Evolutionary conservation across 768 basidiomycete species (phyloP).

Genomic region (Gymnopilus junonius): DNA sequence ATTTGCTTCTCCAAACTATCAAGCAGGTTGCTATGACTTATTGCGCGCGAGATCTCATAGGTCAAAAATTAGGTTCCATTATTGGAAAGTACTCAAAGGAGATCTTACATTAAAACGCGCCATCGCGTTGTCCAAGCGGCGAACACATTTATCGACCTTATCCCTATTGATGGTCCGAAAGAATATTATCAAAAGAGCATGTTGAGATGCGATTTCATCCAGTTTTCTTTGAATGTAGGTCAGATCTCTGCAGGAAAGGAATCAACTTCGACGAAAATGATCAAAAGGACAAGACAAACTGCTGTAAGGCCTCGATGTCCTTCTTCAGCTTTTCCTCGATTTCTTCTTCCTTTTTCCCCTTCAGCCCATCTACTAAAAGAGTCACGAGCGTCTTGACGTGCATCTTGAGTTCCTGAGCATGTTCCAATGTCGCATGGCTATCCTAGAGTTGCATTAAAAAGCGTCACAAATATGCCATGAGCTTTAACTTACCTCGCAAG

Average conservation of each 20-base stretch:
- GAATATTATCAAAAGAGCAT: not conserved
- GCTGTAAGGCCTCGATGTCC: not conserved
- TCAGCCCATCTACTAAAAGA: not conserved
- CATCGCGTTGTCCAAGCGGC: not conserved
- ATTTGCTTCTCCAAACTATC: not conserved
- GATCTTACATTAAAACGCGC: constrained; percentile 1
- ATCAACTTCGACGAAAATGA: not conserved
- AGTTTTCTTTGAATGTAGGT: constrained; percentile 3
- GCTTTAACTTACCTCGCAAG: too few species aligned
- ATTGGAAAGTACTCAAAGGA: not conserved
- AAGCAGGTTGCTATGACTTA: not conserved
- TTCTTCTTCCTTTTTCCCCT: not conserved
- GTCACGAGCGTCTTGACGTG: not conserved
- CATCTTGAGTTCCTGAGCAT: not conserved
- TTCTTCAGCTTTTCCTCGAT: not conserved
- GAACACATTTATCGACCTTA: too few species aligned
- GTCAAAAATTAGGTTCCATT: too few species aligned
- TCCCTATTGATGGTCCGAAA: not conserved
- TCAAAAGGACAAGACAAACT: not conserved
- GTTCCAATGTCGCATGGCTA: not conserved
- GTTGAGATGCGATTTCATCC: not conserved
- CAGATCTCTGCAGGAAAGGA: not conserved
- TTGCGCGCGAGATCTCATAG: not conserved
- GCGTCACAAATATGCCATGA: not conserved
- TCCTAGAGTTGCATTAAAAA: too few species aligned